phyloP scores from a whole-genome alignment of 768 basidiomycete genomes.

The Tephrocybe sp. region DNA sequence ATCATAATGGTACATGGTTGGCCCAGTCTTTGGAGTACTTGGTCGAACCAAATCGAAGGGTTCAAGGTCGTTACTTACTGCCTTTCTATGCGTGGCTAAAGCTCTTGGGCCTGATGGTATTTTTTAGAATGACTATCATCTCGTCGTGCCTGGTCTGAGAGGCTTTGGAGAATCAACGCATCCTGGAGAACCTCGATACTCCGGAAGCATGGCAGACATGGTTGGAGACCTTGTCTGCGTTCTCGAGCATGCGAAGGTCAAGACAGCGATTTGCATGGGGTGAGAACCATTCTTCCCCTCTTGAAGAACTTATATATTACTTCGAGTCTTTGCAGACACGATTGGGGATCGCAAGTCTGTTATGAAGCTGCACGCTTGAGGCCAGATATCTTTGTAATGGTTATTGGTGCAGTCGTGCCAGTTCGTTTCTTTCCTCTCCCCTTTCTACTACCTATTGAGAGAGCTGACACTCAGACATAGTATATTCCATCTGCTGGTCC shows the following conservation, averaged over 20 bases:
- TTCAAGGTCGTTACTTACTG: constrained; percentile 57
- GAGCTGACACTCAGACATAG: constrained; percentile 29
- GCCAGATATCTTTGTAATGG: constrained; percentile 59
- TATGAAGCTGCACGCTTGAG: constrained; percentile 67
- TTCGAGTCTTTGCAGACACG: constrained; percentile 45
- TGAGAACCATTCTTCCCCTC: constrained; percentile 22
- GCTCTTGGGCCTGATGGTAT: background rate
- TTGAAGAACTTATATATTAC: background rate
- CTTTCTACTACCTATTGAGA: background rate
- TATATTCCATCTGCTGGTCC: constrained; percentile 54
- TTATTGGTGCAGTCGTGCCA: constrained; percentile 59
- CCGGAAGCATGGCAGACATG: constrained; percentile 58
- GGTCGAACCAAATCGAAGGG: constrained; percentile 68
- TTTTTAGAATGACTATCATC: constrained; percentile 52
- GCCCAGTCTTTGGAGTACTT: constrained; percentile 75
- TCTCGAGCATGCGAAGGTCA: constrained; percentile 46
- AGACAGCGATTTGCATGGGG: constrained; percentile 62
- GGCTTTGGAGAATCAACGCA: constrained; percentile 71
- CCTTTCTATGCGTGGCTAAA: background rate
- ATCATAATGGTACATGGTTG: constrained; percentile 76
- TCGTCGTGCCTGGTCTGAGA: constrained; percentile 62
- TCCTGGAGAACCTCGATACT: constrained; percentile 57
- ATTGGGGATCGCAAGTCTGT: constrained; percentile 71
- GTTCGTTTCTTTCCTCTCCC: constrained; percentile 31
- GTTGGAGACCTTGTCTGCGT: constrained; percentile 65